A percentile compares a stretch with the other conserved stretches of the same genome.
phyloP scores from a whole-genome alignment of 176 grass and related monocot genomes.

The Triticum turgidum region DNA sequence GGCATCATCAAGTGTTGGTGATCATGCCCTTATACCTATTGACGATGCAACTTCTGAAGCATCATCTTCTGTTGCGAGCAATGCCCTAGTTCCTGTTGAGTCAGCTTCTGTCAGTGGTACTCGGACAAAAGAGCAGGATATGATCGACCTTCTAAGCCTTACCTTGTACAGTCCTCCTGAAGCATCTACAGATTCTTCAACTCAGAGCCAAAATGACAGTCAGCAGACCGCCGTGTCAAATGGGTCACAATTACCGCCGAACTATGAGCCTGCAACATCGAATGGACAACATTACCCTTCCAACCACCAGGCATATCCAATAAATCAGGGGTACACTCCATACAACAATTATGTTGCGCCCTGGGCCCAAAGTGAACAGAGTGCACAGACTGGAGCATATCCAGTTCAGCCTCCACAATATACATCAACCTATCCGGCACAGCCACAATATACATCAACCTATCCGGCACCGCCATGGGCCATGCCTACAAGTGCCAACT shows the following conservation, averaged over 20 bases:
- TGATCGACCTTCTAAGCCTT: conserved; percentile 91
- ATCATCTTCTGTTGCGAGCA: conserved; percentile 58
- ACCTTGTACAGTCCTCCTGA: conserved; percentile 62
- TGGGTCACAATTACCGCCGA: conserved; percentile 5
- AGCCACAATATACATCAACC: conserved; percentile 41
- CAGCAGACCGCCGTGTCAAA: conserved; percentile 22
- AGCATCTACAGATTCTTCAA: conserved; percentile 44
- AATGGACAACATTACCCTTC: conserved; percentile 30
- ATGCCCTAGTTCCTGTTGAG: conserved; percentile 61
- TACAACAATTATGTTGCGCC: conserved; percentile 80
- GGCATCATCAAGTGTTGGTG: conserved; percentile 65
- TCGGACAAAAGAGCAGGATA: conserved; percentile 70
- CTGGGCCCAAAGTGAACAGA: conserved; percentile 69
- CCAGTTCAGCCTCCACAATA: conserved; percentile 38
- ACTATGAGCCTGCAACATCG: conserved; percentile 3
- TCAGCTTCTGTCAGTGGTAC: conserved; percentile 34
- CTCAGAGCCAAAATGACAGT: conserved; percentile 35
- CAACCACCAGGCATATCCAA: conserved; percentile 30
- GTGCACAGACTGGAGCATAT: conserved; percentile 33
- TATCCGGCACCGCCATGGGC: conserved; percentile 52
- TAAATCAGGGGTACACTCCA: conserved; percentile 47
- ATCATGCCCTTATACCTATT: conserved; percentile 50
- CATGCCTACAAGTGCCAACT: conserved; percentile 34
- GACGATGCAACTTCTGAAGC: conserved; percentile 41
- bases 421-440: conserved; percentile 41